These are phyloP conservation scores for Begonia peltatifolia DNA, from an alignment of 306 rosid genomes.

Conservation along the genomic window DNA sequence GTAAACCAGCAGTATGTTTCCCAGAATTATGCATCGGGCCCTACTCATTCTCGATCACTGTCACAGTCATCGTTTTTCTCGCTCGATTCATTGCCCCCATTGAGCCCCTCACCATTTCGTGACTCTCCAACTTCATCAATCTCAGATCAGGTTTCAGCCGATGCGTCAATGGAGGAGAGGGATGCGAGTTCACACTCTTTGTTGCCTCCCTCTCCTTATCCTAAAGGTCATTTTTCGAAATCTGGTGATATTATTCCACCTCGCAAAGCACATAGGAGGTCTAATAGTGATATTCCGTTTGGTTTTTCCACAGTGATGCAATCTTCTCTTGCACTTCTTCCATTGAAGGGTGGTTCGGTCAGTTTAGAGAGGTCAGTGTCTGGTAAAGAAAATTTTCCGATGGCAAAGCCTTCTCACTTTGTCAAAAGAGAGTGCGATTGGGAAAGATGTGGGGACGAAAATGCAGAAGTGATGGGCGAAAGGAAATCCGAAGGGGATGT, in stretches of 20 bases:
- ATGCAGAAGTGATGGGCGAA: constrained; percentile 63
- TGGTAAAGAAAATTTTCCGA: constrained; percentile 20
- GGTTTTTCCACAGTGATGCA: constrained; percentile 63
- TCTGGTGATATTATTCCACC: constrained; percentile 53
- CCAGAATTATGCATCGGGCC: constrained; percentile 27
- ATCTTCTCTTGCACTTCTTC: constrained; percentile 50
- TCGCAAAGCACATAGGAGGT: constrained; percentile 72
- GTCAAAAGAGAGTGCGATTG: constrained; percentile 47
- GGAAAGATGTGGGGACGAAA: constrained; percentile 35
- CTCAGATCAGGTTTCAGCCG: constrained; percentile 43
- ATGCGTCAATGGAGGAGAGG: constrained; percentile 76
- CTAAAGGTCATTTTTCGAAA: constrained; percentile 22
- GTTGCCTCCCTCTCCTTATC: constrained; percentile 51
- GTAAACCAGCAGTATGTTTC: constrained; percentile 19
- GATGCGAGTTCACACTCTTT: constrained; percentile 50
- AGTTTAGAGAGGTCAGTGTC: constrained; percentile 27
- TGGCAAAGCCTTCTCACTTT: constrained; percentile 32
- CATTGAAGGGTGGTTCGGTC: constrained; percentile 24
- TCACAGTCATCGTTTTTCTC: constrained; percentile 72
- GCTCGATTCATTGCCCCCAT: constrained; percentile 67
- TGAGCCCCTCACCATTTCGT: constrained; percentile 66
- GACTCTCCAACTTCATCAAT: constrained; percentile 49
- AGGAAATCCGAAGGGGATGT: constrained; percentile 88
- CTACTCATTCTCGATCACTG: constrained; percentile 69
- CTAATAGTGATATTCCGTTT: constrained; percentile 84